Conservation (phyloP, 208 protist genomes). For the Wallacemonas rigidus region DNA sequence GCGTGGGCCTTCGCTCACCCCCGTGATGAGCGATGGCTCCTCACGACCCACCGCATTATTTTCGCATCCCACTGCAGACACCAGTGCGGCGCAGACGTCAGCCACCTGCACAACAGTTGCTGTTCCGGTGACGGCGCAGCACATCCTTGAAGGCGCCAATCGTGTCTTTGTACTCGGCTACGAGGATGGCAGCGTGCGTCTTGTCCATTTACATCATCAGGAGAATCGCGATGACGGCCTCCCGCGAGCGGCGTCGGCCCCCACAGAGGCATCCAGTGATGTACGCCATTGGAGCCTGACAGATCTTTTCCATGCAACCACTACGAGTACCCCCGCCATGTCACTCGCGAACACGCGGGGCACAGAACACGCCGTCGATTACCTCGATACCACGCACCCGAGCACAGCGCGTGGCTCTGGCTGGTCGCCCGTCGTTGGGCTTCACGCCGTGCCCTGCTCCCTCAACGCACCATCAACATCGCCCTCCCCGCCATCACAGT, state of each 20-base stretch:
- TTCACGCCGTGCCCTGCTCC: constrained; percentile 21
- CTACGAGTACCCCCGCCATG: constrained; percentile 7
- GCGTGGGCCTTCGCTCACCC: neutral
- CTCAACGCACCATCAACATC: neutral
- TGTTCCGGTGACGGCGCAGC: constrained; percentile 14
- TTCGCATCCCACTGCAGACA: too few species aligned
- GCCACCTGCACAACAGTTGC: neutral
- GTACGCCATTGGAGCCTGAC: neutral
- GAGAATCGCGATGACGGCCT: constrained; percentile 12
- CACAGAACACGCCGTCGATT: neutral
- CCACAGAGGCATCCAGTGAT: neutral
- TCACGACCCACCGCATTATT: too few species aligned
- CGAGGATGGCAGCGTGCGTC: constrained; percentile 33
- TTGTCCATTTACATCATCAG: constrained; percentile 19
- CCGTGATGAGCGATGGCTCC: too few species aligned
- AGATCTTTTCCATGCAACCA: neutral
- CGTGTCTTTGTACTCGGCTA: constrained; percentile 32
- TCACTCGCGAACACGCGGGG: constrained; percentile 4
- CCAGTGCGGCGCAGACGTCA: too few species aligned
- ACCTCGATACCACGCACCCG: neutral
- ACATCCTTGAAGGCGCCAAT: constrained; percentile 15
- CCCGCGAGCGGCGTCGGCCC: neutral
- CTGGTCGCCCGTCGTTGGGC: constrained; percentile 24
- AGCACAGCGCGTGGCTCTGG: neutral
- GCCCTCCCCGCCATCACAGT: too few species aligned